Evolutionary conservation across 345 rosid species (phyloP).

Genomic region (Chamaenerion angustifolium): DNA sequence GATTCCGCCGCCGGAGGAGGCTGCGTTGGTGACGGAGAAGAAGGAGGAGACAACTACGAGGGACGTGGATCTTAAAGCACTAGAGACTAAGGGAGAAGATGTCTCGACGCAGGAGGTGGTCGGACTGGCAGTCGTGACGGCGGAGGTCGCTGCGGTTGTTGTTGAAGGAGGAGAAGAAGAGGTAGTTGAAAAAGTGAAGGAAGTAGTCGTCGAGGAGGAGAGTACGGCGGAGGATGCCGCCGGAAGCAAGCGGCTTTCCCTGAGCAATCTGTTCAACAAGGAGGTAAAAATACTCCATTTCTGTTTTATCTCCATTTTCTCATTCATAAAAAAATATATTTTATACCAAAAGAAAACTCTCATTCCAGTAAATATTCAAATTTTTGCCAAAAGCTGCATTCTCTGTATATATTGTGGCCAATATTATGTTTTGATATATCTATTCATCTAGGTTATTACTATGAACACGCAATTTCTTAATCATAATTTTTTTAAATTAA

Average conservation of each 20-base stretch:
- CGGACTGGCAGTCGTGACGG: not conserved
- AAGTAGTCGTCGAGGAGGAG: conserved; percentile 3
- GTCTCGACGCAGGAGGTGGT: not conserved
- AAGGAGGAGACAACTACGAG: not conserved
- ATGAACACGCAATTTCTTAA: too few species aligned
- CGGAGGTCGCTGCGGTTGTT: not conserved
- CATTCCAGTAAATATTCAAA: too few species aligned
- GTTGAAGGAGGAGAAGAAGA: not conserved
- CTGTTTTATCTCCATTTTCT: not conserved
- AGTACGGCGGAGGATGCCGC: not conserved
- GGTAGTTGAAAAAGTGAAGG: not conserved
- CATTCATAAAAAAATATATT: not conserved
- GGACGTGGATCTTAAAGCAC: not conserved
- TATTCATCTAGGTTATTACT: too few species aligned
- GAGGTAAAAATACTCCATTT: conserved; percentile 5
- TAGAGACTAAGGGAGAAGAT: not conserved
- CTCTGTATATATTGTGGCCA: too few species aligned
- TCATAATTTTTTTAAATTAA: too few species aligned
- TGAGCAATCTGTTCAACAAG: conserved; percentile 3
- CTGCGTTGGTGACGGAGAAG: not conserved
- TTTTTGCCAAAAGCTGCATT: too few species aligned
- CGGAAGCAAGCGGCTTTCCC: conserved; percentile 5
- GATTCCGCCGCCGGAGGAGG: conserved; percentile 1
- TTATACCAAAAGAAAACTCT: not conserved
- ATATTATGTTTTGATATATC: too few species aligned